These are phyloP conservation scores for Globisporangium paddicum DNA, from an alignment of 352 stramenopile species.

Conservation along the genomic window DNA sequence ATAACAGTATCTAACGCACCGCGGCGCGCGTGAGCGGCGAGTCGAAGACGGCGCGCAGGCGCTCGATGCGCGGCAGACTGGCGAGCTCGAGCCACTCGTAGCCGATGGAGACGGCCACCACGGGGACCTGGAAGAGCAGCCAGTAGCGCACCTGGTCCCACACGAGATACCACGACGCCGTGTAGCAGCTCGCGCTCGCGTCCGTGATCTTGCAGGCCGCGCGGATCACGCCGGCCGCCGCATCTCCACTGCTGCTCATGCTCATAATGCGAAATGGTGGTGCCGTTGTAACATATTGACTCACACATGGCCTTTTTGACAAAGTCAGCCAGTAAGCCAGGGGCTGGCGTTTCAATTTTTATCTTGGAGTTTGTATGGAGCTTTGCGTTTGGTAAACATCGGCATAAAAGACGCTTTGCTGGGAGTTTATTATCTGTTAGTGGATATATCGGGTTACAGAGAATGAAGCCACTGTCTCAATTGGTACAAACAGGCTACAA, in stretches of 20 bases:
- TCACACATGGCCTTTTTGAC: not conserved
- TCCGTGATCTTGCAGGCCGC: conserved; percentile 57
- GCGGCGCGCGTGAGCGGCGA: conserved; percentile 59
- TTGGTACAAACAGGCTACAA: too few species aligned
- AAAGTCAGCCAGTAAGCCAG: too few species aligned
- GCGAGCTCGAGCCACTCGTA: conserved; percentile 82
- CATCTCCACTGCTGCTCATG: not conserved
- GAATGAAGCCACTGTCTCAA: too few species aligned
- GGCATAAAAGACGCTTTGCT: too few species aligned
- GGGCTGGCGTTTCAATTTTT: too few species aligned
- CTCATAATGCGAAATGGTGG: conserved; percentile 5
- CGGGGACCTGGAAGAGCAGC: conserved; percentile 68
- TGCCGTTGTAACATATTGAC: not conserved
- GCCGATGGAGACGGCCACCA: conserved; percentile 62
- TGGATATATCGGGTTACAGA: not conserved
- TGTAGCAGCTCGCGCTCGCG: conserved; percentile 55
- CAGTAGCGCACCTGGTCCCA: conserved; percentile 79
- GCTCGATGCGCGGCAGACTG: conserved; percentile 57
- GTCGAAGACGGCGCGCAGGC: conserved; percentile 61
- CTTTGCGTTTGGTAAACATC: too few species aligned
- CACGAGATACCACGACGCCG: conserved; percentile 78
- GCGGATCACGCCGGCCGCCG: not conserved
- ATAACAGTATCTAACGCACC: conserved; percentile 42
- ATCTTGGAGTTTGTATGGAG: too few species aligned
- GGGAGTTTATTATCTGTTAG: too few species aligned